These are phyloP conservation scores for Mucor irregularis DNA, from an alignment of 371 early-diverging fungal species.

Conservation along the genomic window DNA sequence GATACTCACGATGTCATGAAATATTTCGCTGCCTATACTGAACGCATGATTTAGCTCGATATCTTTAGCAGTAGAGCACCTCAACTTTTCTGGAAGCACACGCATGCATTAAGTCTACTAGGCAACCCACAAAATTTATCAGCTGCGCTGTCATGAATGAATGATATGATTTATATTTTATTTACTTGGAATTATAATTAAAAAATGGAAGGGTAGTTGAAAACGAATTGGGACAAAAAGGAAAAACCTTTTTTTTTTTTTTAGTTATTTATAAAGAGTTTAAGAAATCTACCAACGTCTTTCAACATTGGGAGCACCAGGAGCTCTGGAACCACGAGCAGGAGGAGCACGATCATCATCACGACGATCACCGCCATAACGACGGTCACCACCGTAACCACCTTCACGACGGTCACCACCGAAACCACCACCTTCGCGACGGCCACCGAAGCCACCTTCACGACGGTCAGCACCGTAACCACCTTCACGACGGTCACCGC, in stretches of 20 bases:
- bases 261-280: no score
- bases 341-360: not conserved
- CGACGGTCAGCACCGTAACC: not conserved
- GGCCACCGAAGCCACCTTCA: conserved; percentile 1
- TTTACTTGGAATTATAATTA: no score
- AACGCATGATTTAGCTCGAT: no score
- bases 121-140: no score
- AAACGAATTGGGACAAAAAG: not conserved
- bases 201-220: no score
- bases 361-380: not conserved
- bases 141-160: no score
- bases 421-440: not conserved
- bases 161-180: no score
- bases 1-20: no score
- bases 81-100: no score
- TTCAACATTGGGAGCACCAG: conserved; percentile 7
- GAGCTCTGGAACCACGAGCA: not conserved
- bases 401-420: not conserved
- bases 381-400: not conserved
- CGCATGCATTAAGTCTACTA: no score
- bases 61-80: no score
- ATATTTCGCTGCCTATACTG: no score
- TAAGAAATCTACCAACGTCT: conserved; percentile 11
- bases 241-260: not conserved
- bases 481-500: conserved; percentile 6